Evolutionary conservation across 2,329 filamentous ascomycete genomes (phyloP).

Genomic region (Botryotinia calthae): DNA sequence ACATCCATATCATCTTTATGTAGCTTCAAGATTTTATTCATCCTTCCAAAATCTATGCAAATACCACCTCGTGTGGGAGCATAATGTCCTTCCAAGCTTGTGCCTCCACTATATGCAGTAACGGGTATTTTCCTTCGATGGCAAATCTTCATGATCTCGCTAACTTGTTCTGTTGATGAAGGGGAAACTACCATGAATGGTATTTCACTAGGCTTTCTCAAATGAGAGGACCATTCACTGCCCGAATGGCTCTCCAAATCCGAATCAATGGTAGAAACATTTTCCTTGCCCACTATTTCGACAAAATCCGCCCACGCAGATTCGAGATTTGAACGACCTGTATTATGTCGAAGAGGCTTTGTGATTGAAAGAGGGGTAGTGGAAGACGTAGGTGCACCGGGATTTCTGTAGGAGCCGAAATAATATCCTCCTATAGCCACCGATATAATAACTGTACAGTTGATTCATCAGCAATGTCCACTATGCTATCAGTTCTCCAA

Average conservation of each 20-base stretch:
- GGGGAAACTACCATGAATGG: constrained; percentile 76
- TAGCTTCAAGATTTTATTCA: constrained; percentile 76
- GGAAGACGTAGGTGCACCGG: constrained; percentile 51
- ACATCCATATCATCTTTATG: constrained; percentile 77
- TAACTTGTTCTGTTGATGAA: constrained; percentile 74
- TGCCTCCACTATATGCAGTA: constrained; percentile 83
- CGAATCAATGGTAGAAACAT: constrained; percentile 58
- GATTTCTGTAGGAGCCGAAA: constrained; percentile 55
- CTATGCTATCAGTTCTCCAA: constrained; percentile 7
- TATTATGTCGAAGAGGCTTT: constrained; percentile 54
- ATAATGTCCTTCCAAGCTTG: constrained; percentile 86
- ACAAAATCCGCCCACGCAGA: constrained; percentile 69
- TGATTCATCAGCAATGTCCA: constrained; percentile 17
- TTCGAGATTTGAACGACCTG: constrained; percentile 61
- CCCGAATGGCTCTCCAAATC: constrained; percentile 57
- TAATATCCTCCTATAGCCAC: constrained; percentile 47
- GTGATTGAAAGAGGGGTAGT: constrained; percentile 57
- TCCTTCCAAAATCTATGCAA: constrained; percentile 80
- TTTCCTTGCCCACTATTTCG: constrained; percentile 60
- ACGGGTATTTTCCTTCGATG: constrained; percentile 78
- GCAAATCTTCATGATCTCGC: constrained; percentile 85
- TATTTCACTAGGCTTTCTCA: constrained; percentile 47
- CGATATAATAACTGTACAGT: constrained; percentile 32
- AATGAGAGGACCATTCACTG: constrained; percentile 63
- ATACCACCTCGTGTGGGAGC: constrained; percentile 79